These are phyloP conservation scores for Ehretia macrophylla DNA, from an alignment of 257 asterid species.

Conservation along the genomic window DNA sequence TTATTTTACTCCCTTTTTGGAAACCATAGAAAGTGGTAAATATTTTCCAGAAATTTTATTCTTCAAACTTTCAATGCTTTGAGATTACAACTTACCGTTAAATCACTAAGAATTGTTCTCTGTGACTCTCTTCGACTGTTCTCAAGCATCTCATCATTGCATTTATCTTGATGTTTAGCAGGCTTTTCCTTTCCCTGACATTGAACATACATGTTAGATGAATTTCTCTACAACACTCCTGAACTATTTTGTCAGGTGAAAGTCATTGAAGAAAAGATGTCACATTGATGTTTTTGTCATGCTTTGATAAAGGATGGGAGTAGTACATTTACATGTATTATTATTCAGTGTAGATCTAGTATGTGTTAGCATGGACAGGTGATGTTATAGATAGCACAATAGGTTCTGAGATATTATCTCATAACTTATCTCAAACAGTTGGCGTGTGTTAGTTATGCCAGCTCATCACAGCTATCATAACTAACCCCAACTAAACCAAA, in stretches of 20 bases:
- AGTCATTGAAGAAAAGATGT: neutral
- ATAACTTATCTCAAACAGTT: no score
- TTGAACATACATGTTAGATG: constrained; percentile 1
- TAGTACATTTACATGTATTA: no score
- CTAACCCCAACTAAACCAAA: no score
- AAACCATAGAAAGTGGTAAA: constrained; percentile 7
- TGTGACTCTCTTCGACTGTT: constrained; percentile 3
- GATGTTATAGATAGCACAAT: no score
- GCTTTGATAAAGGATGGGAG: no score
- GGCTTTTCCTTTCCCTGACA: constrained; percentile 11
- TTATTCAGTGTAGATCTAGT: no score
- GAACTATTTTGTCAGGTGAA: neutral
- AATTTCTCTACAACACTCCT: neutral
- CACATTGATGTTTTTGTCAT: constrained; percentile 40
- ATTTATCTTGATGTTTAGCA: neutral
- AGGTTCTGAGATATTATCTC: no score
- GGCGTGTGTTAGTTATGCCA: no score
- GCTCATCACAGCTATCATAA: no score
- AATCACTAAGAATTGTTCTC: constrained; percentile 13
- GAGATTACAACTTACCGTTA: constrained; percentile 9
- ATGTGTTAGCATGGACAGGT: no score
- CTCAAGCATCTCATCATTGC: constrained; percentile 5
- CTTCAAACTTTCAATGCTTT: neutral
- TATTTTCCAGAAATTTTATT: no score
- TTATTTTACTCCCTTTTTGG: constrained; percentile 30